A percentile compares a stretch with the other conserved stretches of the same genome.
These are phyloP conservation scores for Hyaloscypha variabilis DNA, from an alignment of 495 filamentous ascomycete species.

Conservation along the genomic window DNA sequence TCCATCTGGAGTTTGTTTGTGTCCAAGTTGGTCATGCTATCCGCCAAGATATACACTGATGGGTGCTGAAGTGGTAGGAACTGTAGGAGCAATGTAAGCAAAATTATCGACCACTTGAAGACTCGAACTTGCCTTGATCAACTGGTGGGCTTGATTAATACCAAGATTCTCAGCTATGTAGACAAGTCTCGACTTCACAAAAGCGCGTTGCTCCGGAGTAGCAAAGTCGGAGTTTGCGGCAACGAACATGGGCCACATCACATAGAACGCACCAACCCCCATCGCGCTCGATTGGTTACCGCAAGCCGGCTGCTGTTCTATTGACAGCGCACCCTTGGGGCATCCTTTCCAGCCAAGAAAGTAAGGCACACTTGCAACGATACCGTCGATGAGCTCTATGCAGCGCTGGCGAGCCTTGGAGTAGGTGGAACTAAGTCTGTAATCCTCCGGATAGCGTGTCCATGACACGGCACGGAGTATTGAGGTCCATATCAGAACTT, in stretches of 20 bases:
- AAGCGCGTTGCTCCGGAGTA: background rate
- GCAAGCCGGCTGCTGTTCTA: background rate
- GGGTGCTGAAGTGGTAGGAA: too few relatives aligned
- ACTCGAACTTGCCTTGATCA: too few relatives aligned
- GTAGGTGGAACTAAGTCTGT: background rate
- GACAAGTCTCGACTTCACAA: slow-evolving; percentile 7
- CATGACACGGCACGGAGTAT: background rate
- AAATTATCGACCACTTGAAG: too few relatives aligned
- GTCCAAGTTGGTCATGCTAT: too few relatives aligned
- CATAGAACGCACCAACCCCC: background rate
- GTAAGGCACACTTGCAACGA: background rate
- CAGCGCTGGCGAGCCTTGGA: background rate
- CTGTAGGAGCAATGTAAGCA: too few relatives aligned
- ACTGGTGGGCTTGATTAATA: too few relatives aligned
- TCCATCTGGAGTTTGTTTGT: too few relatives aligned
- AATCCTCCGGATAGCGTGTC: background rate
- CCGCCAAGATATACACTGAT: too few relatives aligned
- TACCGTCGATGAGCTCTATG: background rate
- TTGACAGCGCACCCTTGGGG: background rate
- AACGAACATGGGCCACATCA: slow-evolving; percentile 7
- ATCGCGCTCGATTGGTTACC: background rate
- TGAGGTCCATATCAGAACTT: background rate
- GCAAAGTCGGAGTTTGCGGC: slow-evolving; percentile 10
- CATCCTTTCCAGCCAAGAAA: background rate
- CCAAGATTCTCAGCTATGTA: background rate